Evolutionary conservation across 768 basidiomycete genomes (phyloP).

Genomic region (Podaxis mareebaensis): DNA sequence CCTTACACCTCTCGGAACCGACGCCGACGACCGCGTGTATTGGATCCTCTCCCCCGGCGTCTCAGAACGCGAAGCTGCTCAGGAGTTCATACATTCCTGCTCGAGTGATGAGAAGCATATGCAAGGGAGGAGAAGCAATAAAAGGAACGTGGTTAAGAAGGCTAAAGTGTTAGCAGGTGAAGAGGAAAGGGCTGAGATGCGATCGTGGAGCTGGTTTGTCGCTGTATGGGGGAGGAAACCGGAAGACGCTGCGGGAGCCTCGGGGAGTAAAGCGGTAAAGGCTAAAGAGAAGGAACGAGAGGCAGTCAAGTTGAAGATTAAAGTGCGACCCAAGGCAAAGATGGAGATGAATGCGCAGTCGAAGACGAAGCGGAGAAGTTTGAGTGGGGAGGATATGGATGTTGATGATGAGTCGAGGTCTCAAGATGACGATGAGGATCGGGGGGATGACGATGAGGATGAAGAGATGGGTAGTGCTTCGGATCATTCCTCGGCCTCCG

Average conservation of each 20-base stretch:
- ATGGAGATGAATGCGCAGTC: conserved; percentile 38
- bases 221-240: conserved; percentile 70
- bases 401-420: neutral
- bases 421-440: conserved; percentile 20
- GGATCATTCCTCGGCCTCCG: neutral
- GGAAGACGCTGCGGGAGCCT: conserved; percentile 15
- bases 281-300: conserved; percentile 15
- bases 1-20: conserved; percentile 64
- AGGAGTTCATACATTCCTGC: conserved; percentile 34
- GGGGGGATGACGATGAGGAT: conserved; percentile 22
- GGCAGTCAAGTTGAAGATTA: conserved; percentile 18
- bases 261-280: neutral
- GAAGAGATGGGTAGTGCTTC: conserved; percentile 5
- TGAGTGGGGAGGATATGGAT: neutral
- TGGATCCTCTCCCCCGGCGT: conserved; percentile 65
- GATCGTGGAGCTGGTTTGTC: conserved; percentile 77
- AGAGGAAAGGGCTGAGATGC: conserved; percentile 53
- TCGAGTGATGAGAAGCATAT: conserved; percentile 34
- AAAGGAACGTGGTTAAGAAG: conserved; percentile 26
- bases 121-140: conserved; percentile 40
- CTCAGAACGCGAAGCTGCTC: conserved; percentile 54
- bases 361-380: conserved; percentile 1
- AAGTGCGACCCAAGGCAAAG: conserved; percentile 36
- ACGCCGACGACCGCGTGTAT: conserved; percentile 66
- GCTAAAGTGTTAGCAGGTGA: conserved; percentile 19